Evolutionary conservation across 2,329 filamentous ascomycete genomes (phyloP).

Genomic region (Ophiostoma sp.): DNA sequence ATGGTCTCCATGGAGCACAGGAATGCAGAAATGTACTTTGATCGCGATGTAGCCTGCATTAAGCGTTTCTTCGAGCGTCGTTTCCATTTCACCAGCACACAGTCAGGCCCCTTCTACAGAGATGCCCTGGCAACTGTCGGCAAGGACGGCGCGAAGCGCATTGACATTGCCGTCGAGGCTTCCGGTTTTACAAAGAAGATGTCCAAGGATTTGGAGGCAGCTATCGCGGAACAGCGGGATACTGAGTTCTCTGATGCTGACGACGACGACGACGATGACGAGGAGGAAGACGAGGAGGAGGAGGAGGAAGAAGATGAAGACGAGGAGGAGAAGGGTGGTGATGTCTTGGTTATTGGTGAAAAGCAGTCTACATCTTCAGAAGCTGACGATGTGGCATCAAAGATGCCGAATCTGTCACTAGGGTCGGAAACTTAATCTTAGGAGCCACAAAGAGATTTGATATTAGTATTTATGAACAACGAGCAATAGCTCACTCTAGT

Average conservation of each 20-base stretch:
- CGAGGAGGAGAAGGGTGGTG: not conserved
- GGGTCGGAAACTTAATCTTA: constrained; percentile 13
- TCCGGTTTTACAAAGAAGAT: constrained; percentile 97
- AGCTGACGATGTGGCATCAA: constrained; percentile 15
- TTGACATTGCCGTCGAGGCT: constrained; percentile 86
- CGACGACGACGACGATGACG: constrained; percentile 33
- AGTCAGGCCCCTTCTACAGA: constrained; percentile 77
- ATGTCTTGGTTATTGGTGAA: not conserved
- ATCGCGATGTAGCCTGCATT: constrained; percentile 90
- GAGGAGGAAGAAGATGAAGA: constrained; percentile 30
- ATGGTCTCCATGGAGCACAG: constrained; percentile 93
- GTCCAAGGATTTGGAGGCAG: constrained; percentile 85
- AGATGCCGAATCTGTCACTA: constrained; percentile 19
- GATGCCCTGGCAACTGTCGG: constrained; percentile 72
- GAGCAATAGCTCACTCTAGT: not conserved
- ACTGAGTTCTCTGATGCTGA: constrained; percentile 40
- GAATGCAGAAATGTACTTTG: constrained; percentile 96
- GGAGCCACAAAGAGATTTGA: constrained; percentile 14
- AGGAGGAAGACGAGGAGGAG: constrained; percentile 30
- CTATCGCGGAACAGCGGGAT: constrained; percentile 68
- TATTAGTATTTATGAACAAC: constrained; percentile 11
- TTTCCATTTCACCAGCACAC: constrained; percentile 79
- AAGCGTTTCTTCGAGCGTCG: constrained; percentile 88
- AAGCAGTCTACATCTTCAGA: not conserved
- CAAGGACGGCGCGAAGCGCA: constrained; percentile 58